These are phyloP conservation scores for Xylaria nigripes DNA, from an alignment of 495 filamentous ascomycete genomes.

Conservation along the genomic window DNA sequence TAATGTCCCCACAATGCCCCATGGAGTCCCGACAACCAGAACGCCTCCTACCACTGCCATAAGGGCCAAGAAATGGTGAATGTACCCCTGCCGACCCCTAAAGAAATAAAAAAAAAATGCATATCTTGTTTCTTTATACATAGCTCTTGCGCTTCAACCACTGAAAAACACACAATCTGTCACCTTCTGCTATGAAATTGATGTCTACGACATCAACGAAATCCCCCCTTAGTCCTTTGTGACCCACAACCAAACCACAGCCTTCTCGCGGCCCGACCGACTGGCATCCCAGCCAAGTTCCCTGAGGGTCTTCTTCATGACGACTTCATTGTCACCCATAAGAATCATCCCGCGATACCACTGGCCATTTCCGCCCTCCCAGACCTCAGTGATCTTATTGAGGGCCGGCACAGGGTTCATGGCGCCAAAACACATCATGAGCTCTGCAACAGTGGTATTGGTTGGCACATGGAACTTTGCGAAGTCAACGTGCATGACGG, in stretches of 20 bases:
- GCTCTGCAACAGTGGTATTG: slow-evolving; percentile 33
- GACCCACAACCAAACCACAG: slow-evolving; percentile 33
- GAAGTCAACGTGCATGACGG: slow-evolving; percentile 22
- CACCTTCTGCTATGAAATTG: too few species aligned
- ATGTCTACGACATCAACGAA: neutral
- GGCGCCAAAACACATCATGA: slow-evolving; percentile 41
- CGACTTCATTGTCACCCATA: slow-evolving; percentile 19
- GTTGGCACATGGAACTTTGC: slow-evolving; percentile 34
- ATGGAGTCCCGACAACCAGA: too few species aligned
- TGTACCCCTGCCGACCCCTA: too few species aligned
- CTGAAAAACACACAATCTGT: too few species aligned
- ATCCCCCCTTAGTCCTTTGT: slow-evolving; percentile 25
- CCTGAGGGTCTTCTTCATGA: slow-evolving; percentile 23
- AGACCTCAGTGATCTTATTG: slow-evolving; percentile 38
- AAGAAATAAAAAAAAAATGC: too few species aligned
- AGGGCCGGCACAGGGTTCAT: slow-evolving; percentile 29
- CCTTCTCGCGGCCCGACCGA: slow-evolving; percentile 31
- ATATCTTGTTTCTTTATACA: too few species aligned
- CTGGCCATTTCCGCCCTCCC: slow-evolving; percentile 27
- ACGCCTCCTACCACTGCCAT: too few species aligned
- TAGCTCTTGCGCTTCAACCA: too few species aligned
- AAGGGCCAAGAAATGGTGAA: too few species aligned
- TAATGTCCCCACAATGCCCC: too few species aligned
- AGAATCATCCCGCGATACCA: slow-evolving; percentile 32
- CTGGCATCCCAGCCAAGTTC: slow-evolving; percentile 32